phyloP scores from a whole-genome alignment of 169 alveolate species.

The Plasmodium vivax region DNA sequence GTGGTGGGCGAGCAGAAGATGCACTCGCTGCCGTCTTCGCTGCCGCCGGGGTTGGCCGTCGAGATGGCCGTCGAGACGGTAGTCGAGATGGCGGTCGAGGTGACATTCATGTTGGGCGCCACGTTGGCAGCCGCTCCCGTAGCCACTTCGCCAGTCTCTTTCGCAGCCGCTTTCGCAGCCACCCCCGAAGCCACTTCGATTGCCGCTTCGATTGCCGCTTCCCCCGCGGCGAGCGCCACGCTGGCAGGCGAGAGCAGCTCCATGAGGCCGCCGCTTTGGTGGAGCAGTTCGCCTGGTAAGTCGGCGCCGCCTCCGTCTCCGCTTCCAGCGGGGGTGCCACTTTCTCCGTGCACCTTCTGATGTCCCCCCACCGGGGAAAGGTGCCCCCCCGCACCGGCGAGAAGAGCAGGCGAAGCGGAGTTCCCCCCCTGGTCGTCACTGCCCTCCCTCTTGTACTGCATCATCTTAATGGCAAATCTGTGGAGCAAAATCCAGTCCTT shows the following conservation, averaged over 20 bases:
- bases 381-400: background rate
- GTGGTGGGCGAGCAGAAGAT: conserved; percentile 44
- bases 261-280: background rate
- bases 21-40: background rate
- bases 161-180: background rate
- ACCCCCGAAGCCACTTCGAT: background rate
- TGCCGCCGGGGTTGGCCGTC: background rate
- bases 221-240: background rate
- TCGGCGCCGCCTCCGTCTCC: background rate
- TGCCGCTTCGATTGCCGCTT: background rate
- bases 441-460: conserved; percentile 45
- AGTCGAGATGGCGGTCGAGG: background rate
- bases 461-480: conserved; percentile 81
- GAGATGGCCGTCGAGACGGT: background rate
- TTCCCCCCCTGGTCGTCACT: background rate
- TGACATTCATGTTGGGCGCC: background rate
- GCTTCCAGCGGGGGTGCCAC: background rate
- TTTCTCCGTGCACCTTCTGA: background rate
- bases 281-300: background rate
- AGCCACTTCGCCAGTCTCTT: background rate
- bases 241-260: background rate
- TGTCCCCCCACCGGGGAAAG: background rate
- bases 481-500: conserved; percentile 82
- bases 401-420: background rate
- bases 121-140: background rate